These are phyloP conservation scores for Boletus patriciae DNA, from an alignment of 768 basidiomycete genomes.

Conservation along the genomic window DNA sequence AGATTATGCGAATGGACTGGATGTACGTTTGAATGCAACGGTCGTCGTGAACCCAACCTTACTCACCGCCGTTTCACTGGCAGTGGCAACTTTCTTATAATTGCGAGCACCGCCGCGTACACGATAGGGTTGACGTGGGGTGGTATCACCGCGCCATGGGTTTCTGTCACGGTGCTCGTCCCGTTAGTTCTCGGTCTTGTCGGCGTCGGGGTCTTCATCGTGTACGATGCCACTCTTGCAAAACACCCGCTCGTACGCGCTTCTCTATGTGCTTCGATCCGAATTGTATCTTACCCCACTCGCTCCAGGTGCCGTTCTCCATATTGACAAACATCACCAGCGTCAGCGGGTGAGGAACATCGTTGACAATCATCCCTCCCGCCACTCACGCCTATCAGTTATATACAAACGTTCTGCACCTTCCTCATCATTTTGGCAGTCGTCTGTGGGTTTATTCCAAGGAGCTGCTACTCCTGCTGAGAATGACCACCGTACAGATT, in stretches of 20 bases:
- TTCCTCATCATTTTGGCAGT: too few species aligned
- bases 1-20: too few species aligned
- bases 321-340: not conserved
- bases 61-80: not conserved
- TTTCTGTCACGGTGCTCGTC: constrained; percentile 31
- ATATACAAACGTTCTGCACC: too few species aligned
- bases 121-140: too few species aligned
- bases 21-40: too few species aligned
- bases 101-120: too few species aligned
- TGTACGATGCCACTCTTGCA: constrained; percentile 37
- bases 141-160: too few species aligned
- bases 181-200: constrained; percentile 43
- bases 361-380: not conserved
- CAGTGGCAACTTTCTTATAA: too few species aligned
- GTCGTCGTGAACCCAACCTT: not conserved
- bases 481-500: too few species aligned
- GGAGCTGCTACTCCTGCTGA: too few species aligned
- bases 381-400: not conserved
- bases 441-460: too few species aligned
- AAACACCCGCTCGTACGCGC: constrained; percentile 14
- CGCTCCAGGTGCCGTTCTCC: not conserved
- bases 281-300: not conserved
- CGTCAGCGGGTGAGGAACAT: constrained; percentile 20
- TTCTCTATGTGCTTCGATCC: too few species aligned
- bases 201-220: constrained; percentile 28